Conservation (phyloP, 306 rosid genomes). For the Canavalia gladiata region DNA sequence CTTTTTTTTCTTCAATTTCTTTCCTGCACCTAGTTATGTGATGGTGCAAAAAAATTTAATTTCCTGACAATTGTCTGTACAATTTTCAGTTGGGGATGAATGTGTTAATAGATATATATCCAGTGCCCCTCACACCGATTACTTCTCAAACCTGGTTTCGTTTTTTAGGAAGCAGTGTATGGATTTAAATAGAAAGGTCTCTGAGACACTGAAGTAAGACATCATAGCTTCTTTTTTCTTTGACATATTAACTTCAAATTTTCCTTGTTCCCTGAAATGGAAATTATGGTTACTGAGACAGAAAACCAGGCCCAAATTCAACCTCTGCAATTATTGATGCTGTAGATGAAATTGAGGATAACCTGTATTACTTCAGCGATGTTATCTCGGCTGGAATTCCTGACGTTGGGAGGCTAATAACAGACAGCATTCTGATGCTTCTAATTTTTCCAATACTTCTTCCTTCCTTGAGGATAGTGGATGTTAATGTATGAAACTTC, state of each 20-base stretch:
- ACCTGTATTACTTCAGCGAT: constrained; percentile 91
- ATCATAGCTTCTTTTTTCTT: constrained; percentile 19
- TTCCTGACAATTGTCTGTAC: constrained; percentile 39
- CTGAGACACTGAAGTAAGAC: constrained; percentile 70
- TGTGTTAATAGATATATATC: constrained; percentile 84
- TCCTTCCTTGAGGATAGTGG: constrained; percentile 74
- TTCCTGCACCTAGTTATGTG: constrained; percentile 34
- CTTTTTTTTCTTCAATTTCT: constrained; percentile 1
- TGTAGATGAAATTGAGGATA: constrained; percentile 95
- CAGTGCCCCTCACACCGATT: constrained; percentile 73
- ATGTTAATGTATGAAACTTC: constrained; percentile 63
- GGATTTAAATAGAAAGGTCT: constrained; percentile 69
- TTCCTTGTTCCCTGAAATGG: constrained; percentile 47
- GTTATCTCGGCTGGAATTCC: constrained; percentile 94
- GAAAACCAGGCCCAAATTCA: constrained; percentile 68
- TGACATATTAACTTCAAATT: constrained; percentile 27
- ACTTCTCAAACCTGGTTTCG: constrained; percentile 76
- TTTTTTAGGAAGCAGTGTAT: constrained; percentile 86
- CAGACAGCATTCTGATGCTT: constrained; percentile 81
- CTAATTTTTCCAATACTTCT: constrained; percentile 88
- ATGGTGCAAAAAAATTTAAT: constrained; percentile 14
- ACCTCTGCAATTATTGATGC: constrained; percentile 68
- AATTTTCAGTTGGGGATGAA: constrained; percentile 92
- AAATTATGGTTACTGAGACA: constrained; percentile 61
- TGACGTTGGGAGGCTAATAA: constrained; percentile 85